A percentile compares a stretch with the other conserved stretches of the same genome.
Evolutionary conservation across 148 eudicot genomes (phyloP).

Genomic region (Diospyros kaki): DNA sequence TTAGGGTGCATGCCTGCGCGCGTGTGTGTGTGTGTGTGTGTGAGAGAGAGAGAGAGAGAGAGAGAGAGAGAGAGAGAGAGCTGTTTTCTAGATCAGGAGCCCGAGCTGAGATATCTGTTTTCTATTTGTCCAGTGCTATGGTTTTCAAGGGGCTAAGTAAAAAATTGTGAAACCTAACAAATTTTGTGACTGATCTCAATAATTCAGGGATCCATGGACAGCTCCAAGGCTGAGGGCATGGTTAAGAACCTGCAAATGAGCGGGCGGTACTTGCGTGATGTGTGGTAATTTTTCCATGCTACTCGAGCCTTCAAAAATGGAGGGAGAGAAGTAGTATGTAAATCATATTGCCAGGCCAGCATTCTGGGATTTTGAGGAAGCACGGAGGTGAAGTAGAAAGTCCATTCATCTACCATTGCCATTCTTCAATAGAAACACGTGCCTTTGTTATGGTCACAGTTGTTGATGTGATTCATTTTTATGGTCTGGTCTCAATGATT

Average conservation of each 20-base stretch:
- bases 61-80: neutral
- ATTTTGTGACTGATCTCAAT: neutral
- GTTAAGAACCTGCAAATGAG: constrained; percentile 79
- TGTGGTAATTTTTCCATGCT: constrained; percentile 44
- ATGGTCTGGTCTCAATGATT: neutral
- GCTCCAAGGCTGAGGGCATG: constrained; percentile 68
- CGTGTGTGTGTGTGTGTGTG: too few species aligned
- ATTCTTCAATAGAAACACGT: neutral
- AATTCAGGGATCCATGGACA: constrained; percentile 67
- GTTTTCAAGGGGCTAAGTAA: neutral
- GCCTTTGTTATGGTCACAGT: neutral
- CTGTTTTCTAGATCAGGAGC: neutral
- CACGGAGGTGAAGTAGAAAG: constrained; percentile 7
- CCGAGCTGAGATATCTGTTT: neutral
- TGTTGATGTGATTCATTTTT: neutral
- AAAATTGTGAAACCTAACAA: neutral
- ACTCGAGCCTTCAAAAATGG: neutral
- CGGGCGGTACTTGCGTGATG: constrained; percentile 85
- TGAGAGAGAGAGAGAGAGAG: neutral
- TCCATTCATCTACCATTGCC: neutral
- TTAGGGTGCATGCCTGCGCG: neutral
- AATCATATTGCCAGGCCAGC: constrained; percentile 1
- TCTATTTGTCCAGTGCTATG: neutral
- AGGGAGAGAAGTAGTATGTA: neutral
- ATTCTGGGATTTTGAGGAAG: neutral